phyloP scores from a whole-genome alignment of 306 rosid species.

The Senna tora region DNA sequence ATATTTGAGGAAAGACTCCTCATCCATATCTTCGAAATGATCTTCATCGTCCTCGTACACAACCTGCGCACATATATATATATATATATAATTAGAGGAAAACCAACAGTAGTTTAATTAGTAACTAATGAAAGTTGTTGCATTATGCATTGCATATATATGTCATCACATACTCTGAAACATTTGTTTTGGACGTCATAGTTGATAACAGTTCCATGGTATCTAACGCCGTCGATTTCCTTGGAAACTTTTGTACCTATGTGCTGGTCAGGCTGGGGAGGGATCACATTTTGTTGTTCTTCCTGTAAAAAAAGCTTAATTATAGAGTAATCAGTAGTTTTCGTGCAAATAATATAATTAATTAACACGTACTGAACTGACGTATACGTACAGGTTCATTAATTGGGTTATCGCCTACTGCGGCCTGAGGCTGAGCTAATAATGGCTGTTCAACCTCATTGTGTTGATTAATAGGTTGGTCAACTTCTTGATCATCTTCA shows the following conservation, averaged over 20 bases:
- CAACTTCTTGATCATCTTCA: not conserved
- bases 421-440: too few relatives aligned
- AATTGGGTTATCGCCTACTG: too few relatives aligned
- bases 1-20: not conserved
- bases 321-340: too few relatives aligned
- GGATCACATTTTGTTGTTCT: not conserved
- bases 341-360: too few relatives aligned
- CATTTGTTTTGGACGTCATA: not conserved
- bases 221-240: not conserved
- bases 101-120: conserved; percentile 6
- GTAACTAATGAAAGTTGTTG: not conserved
- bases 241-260: conserved; percentile 16
- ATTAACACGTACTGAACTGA: too few relatives aligned
- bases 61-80: not conserved
- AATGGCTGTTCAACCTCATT: too few relatives aligned
- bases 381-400: too few relatives aligned
- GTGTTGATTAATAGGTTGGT: not conserved
- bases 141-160: not conserved
- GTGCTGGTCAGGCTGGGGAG: not conserved
- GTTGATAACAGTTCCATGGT: not conserved
- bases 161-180: conserved; percentile 31
- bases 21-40: not conserved
- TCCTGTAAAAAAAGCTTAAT: conserved; percentile 8
- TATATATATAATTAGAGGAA: not conserved
- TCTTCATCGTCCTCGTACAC: not conserved